These are phyloP conservation scores for Peterozyma xylosa DNA, from an alignment of 805 yeast species.

Conservation along the genomic window DNA sequence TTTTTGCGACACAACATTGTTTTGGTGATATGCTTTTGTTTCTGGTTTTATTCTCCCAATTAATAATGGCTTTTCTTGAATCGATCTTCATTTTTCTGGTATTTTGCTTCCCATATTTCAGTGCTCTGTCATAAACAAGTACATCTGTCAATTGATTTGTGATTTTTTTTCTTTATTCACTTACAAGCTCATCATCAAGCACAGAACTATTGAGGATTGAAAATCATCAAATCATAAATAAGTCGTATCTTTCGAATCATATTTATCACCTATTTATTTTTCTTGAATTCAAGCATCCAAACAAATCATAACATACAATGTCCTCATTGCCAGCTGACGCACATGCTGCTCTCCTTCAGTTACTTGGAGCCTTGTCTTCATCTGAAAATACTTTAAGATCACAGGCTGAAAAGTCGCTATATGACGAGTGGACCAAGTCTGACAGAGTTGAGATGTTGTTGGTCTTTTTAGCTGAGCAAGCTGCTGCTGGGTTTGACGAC, in stretches of 20 bases:
- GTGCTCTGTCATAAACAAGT: not conserved
- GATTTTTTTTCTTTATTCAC: not conserved
- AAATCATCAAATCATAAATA: no score
- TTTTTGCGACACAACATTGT: not conserved
- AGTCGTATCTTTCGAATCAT: no score
- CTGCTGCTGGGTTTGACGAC: conserved; percentile 55
- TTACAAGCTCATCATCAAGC: no score
- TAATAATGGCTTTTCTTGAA: no score
- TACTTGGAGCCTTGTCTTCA: conserved; percentile 66
- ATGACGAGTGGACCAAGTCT: conserved; percentile 65
- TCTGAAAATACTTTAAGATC: conserved; percentile 71
- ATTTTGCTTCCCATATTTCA: no score
- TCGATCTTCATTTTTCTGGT: no score
- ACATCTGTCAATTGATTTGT: not conserved
- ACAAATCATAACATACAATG: no score
- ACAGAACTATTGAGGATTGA: no score
- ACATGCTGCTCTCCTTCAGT: conserved; percentile 48
- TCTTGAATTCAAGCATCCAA: no score
- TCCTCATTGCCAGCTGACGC: conserved; percentile 42
- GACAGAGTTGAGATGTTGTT: conserved; percentile 65
- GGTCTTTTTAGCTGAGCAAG: conserved; percentile 74
- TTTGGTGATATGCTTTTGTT: no score
- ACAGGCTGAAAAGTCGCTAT: conserved; percentile 68
- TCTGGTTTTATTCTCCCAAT: no score
- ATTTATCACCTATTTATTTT: no score